A percentile compares a stretch with the other conserved stretches of the same genome.
Conservation (phyloP, 176 grass and related monocot genomes). For the Pontederia crassipes region DNA sequence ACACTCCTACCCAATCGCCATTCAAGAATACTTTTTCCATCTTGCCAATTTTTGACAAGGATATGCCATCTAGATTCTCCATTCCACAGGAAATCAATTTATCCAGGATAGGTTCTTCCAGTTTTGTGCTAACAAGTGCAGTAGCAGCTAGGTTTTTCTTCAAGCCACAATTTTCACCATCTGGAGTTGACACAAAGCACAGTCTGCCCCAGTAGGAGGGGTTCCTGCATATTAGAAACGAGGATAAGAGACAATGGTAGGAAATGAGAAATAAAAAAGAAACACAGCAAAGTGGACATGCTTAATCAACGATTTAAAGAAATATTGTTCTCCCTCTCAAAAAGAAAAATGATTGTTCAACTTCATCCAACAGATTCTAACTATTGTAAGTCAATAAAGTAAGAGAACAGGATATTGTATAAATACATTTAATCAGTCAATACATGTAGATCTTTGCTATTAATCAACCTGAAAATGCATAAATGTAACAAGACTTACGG, state of each 20-base stretch:
- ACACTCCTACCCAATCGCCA: constrained; percentile 73
- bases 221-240: constrained; percentile 44
- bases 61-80: constrained; percentile 58
- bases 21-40: constrained; percentile 79
- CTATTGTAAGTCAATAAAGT: too few species aligned
- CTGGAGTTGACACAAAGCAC: constrained; percentile 90
- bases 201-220: constrained; percentile 92
- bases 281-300: too few species aligned
- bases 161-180: constrained; percentile 94
- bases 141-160: constrained; percentile 85
- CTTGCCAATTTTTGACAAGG: constrained; percentile 23
- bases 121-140: constrained; percentile 72
- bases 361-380: too few species aligned
- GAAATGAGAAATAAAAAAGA: constrained; percentile 6
- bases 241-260: background rate
- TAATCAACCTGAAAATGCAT: too few species aligned
- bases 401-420: too few species aligned
- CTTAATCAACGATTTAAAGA: too few species aligned
- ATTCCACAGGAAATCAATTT: constrained; percentile 82
- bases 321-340: too few species aligned
- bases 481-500: constrained; percentile 53
- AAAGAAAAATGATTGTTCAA: too few species aligned
- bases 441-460: too few species aligned
- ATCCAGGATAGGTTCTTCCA: constrained; percentile 46
- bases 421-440: too few species aligned